Percentiles rank a stretch among this genome's conserved stretches.
Conservation (phyloP, 257 asterid species). For the Jaltomata sinuosa region DNA sequence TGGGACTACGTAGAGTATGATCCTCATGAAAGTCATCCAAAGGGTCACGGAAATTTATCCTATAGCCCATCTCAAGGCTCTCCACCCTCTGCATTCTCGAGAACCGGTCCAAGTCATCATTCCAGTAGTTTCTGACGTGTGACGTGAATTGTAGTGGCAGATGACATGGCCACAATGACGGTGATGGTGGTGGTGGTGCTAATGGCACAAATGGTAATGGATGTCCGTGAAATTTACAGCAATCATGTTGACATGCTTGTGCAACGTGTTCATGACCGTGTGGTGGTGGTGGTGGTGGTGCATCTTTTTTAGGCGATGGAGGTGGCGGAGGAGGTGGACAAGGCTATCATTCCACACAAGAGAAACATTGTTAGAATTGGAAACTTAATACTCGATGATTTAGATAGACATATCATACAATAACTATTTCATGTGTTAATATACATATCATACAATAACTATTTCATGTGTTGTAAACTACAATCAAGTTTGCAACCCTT, state of each 20-base stretch:
- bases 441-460: too few species aligned
- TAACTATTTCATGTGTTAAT: too few species aligned
- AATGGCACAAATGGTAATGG: too few species aligned
- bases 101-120: not conserved
- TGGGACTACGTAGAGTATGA: not conserved
- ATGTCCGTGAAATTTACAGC: not conserved
- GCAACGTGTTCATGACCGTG: not conserved
- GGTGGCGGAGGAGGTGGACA: not conserved
- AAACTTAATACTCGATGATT: too few species aligned
- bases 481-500: too few species aligned
- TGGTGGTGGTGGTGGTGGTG: not conserved
- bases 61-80: not conserved
- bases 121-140: not conserved
- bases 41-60: not conserved
- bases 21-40: not conserved
- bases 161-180: not conserved
- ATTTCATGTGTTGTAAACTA: too few species aligned
- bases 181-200: too few species aligned
- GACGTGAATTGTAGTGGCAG: not conserved
- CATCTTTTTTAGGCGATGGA: not conserved
- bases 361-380: too few species aligned
- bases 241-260: not conserved
- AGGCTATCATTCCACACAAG: too few species aligned
- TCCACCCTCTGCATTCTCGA: not conserved
- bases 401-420: too few species aligned